These are phyloP conservation scores for Terfezia claveryi DNA, from an alignment of 495 filamentous ascomycete species.

Conservation along the genomic window DNA sequence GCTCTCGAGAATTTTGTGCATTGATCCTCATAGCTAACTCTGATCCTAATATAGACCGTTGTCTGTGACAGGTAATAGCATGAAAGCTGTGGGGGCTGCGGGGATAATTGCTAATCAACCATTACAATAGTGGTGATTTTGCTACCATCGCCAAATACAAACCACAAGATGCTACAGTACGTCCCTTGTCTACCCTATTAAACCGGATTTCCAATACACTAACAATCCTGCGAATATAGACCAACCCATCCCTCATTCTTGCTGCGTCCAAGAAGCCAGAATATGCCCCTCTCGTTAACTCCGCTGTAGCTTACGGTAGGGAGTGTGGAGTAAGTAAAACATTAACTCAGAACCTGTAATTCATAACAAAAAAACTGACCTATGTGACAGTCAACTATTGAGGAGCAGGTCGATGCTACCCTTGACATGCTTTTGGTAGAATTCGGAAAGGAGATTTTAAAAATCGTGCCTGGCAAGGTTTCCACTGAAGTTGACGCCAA, in stretches of 20 bases:
- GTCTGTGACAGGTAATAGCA: constrained; percentile 65
- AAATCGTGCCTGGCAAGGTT: constrained; percentile 93
- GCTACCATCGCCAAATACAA: constrained; percentile 97
- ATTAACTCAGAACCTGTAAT: background rate
- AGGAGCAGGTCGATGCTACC: constrained; percentile 59
- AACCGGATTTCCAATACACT: background rate
- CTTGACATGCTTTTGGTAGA: constrained; percentile 88
- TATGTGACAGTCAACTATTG: constrained; percentile 22
- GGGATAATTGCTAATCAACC: constrained; percentile 1
- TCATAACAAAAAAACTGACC: constrained; percentile 1
- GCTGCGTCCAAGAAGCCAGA: constrained; percentile 94
- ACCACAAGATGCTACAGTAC: constrained; percentile 85
- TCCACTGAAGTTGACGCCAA: constrained; percentile 95
- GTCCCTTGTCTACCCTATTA: background rate
- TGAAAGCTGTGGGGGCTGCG: background rate
- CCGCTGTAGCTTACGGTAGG: constrained; percentile 72
- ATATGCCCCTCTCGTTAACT: constrained; percentile 81
- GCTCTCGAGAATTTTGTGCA: background rate
- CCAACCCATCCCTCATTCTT: constrained; percentile 95
- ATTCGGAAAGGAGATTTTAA: constrained; percentile 92
- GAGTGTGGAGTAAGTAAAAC: constrained; percentile 28
- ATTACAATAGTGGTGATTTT: constrained; percentile 40
- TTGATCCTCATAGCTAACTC: background rate
- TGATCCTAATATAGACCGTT: constrained; percentile 38
- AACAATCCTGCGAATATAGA: constrained; percentile 19